Base-by-base conservation (phyloP, 108 stramenopile genomes). In the Nitzschia putrida region DNA sequence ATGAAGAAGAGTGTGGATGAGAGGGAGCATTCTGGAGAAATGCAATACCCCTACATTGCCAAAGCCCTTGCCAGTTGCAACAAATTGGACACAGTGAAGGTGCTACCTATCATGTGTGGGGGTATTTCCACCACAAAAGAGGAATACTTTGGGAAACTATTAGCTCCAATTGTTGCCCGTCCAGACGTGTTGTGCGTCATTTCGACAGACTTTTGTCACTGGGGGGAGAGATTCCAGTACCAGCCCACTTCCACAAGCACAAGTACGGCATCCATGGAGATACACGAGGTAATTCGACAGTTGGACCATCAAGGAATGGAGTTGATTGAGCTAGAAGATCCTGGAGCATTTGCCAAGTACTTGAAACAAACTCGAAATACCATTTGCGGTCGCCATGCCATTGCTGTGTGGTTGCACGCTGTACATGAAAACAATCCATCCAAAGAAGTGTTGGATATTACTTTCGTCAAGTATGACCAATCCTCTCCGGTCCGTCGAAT, bases 1-100 rank as follows among this genome's bases (percentile, higher is more conserved):
- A 91, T 94, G 93, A 50, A 79, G n/a, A 51, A 77, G 43, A 39
- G 24, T 8, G 81, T 75, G 3, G 93, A 94, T 53, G 90, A 94
- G 52, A 53, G 73, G 14, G 93, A 94, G 66, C 93, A 94, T 66
- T 86, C 85, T 11, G 93, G 90, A 43, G 93, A 94, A 80, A 91
- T 94, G 93, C 90, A 91, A 63, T 94, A 91, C 68, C 93, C 93
- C 2, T 94, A 80, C 53, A 83, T 94, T 57, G 79, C 82, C 64
- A 84, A 91, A 59, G 78, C 87, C 42, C 39, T 83, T 14, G 53
- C 61, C 24, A 68, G 68, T 55, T 52, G 74, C 21, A 74, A 69
- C 18, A 66, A 69, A 4, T 21, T 52, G 7, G 52, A 70, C 34
- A 8, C 52, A 20, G 45, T 59, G 41, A 54, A 73, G 29, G 86